Percentiles rank a stretch among this genome's conserved stretches.
Evolutionary conservation across 2,329 filamentous ascomycete genomes (phyloP).

Genomic region (Sphaerulina vaccinii): DNA sequence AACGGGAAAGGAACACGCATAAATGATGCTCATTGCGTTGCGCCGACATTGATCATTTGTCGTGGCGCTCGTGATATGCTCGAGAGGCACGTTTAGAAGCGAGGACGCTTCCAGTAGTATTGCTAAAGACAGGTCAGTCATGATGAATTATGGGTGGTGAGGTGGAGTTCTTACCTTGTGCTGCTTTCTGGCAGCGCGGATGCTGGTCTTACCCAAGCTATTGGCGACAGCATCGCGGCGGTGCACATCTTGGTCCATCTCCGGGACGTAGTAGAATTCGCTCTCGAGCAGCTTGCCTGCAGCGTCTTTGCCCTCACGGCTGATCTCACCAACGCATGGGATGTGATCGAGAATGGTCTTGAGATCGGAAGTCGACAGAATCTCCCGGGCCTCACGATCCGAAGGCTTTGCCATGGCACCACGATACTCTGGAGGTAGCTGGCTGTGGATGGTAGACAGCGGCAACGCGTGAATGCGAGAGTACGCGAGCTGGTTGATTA

Average conservation of each 20-base stretch:
- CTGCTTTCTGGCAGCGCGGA: conserved; percentile 87
- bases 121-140: conserved; percentile 49
- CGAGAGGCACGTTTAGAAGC: conserved; percentile 30
- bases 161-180: conserved; percentile 73
- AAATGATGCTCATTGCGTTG: conserved; percentile 6
- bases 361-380: conserved; percentile 62
- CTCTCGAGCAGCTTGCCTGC: conserved; percentile 90
- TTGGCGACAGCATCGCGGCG: conserved; percentile 80
- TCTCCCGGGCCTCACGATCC: conserved; percentile 30
- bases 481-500: conserved; percentile 92
- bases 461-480: conserved; percentile 90
- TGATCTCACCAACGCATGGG: conserved; percentile 81
- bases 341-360: conserved; percentile 71
- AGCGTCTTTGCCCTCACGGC: conserved; percentile 89
- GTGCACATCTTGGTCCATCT: conserved; percentile 76
- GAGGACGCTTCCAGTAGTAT: conserved; percentile 70
- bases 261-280: conserved; percentile 95
- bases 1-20: conserved; percentile 18
- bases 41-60: conserved; percentile 9
- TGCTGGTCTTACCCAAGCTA: conserved; percentile 80
- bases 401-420: conserved; percentile 34
- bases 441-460: conserved; percentile 81
- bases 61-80: conserved; percentile 13
- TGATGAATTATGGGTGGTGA: neutral
- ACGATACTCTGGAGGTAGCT: conserved; percentile 66